phyloP scores from a whole-genome alignment of 2,329 filamentous ascomycete genomes.

The Didymella glomerata region DNA sequence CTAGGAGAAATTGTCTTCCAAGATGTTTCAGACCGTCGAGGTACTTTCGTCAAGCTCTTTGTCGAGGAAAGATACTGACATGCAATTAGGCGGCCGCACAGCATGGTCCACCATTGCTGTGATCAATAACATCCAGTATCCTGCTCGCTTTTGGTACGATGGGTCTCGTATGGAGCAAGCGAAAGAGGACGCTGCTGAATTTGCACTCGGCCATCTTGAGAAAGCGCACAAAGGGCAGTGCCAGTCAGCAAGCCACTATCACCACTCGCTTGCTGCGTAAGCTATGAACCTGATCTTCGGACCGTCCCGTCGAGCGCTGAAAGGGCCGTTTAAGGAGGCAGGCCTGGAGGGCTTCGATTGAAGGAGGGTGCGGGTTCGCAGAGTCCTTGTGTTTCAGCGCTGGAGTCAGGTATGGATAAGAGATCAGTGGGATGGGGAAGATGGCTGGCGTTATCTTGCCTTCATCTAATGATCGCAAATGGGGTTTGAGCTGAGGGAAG shows the following conservation, averaged over 20 bases:
- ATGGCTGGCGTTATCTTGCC: conserved; percentile 1
- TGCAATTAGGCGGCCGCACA: conserved; percentile 46
- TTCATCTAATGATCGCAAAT: neutral
- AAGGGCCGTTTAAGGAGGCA: neutral
- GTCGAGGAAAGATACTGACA: conserved; percentile 3
- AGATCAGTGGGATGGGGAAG: neutral
- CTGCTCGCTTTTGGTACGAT: conserved; percentile 52
- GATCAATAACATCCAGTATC: conserved; percentile 37
- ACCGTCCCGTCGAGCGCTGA: neutral
- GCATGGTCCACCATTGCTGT: conserved; percentile 47
- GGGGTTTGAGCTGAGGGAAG: neutral
- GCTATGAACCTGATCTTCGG: neutral
- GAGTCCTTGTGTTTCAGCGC: neutral
- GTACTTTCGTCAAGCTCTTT: conserved; percentile 27
- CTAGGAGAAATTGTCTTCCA: conserved; percentile 43
- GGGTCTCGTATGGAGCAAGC: conserved; percentile 45
- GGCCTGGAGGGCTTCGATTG: too few relatives aligned
- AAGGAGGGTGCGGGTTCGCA: neutral
- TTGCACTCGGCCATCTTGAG: conserved; percentile 39
- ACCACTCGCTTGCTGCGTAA: conserved; percentile 10
- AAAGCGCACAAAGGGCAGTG: conserved; percentile 32
- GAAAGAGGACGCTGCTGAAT: conserved; percentile 49
- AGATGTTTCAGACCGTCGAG: conserved; percentile 51
- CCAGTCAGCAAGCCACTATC: conserved; percentile 39
- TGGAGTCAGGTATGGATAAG: conserved; percentile 2